phyloP scores from a whole-genome alignment of 768 basidiomycete genomes.

The Phylloporus scabripes region DNA sequence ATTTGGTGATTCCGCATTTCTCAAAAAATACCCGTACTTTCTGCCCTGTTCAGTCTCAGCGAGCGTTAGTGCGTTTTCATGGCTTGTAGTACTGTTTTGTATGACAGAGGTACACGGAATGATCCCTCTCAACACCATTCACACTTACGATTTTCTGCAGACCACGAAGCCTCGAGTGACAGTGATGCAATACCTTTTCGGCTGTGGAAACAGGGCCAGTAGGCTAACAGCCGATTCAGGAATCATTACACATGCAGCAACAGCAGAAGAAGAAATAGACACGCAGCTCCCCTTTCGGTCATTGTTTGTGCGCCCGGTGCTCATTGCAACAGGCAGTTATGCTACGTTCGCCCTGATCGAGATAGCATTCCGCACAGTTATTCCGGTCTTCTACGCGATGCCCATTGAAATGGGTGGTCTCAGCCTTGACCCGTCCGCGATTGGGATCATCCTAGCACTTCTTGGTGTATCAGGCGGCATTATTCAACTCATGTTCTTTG shows the following conservation, averaged over 20 bases:
- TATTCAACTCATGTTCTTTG: conserved; percentile 59
- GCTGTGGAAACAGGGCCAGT: conserved; percentile 1
- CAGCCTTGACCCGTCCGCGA: conserved; percentile 23
- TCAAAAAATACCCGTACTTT: conserved; percentile 67
- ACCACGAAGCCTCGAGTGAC: conserved; percentile 14
- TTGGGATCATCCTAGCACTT: conserved; percentile 25
- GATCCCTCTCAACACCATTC: neutral
- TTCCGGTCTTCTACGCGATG: conserved; percentile 31
- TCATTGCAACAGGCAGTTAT: conserved; percentile 57
- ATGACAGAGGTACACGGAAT: conserved; percentile 45
- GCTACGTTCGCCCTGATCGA: conserved; percentile 56
- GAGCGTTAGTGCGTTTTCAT: conserved; percentile 45
- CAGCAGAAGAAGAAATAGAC: neutral
- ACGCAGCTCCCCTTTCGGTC: conserved; percentile 41
- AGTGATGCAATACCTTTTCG: conserved; percentile 14
- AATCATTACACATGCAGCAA: neutral
- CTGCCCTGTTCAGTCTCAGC: conserved; percentile 63
- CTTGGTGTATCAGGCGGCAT: conserved; percentile 32
- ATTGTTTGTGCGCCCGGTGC: conserved; percentile 46
- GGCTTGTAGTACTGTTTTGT: conserved; percentile 45
- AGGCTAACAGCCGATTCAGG: neutral
- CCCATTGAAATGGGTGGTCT: conserved; percentile 29
- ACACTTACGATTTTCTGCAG: conserved; percentile 6
- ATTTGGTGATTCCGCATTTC: conserved; percentile 54
- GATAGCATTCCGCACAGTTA: conserved; percentile 50